A percentile compares a stretch with the other conserved stretches of the same genome.
Evolutionary conservation across 139 green algal species (phyloP).

Genomic region (Auxenochlorella protothecoides): DNA sequence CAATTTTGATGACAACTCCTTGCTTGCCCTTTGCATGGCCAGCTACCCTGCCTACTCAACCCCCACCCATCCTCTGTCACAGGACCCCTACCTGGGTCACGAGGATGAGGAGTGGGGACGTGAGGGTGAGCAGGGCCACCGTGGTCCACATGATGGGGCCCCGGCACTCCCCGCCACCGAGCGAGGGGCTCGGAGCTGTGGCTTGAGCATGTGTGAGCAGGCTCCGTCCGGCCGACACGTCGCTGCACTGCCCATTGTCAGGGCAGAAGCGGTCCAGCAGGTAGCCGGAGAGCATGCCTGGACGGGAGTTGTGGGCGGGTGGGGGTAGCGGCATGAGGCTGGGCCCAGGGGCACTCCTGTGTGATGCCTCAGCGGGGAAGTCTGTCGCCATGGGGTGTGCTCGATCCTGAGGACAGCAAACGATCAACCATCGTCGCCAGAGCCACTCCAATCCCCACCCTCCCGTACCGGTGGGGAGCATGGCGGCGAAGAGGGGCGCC

Average conservation of each 20-base stretch:
- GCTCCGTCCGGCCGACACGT: background rate
- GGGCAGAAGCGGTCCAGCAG: constrained; percentile 36
- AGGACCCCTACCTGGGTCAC: constrained; percentile 6
- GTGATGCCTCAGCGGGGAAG: background rate
- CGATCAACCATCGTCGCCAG: background rate
- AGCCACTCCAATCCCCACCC: background rate
- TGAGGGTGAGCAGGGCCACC: constrained; percentile 22
- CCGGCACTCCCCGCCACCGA: constrained; percentile 14
- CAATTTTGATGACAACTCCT: no score
- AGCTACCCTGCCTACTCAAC: no score
- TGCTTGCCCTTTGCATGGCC: no score
- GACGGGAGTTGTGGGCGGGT: background rate
- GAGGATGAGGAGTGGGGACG: constrained; percentile 26
- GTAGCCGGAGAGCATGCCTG: constrained; percentile 28
- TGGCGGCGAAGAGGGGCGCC: constrained; percentile 42
- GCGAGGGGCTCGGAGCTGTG: no score
- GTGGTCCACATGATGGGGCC: constrained; percentile 26
- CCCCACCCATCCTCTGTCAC: no score
- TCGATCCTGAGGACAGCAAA: background rate
- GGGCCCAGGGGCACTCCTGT: background rate
- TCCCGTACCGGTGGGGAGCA: constrained; percentile 30
- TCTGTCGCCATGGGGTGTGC: background rate
- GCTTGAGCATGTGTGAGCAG: background rate
- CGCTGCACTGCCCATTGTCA: constrained; percentile 13
- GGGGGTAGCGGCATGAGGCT: background rate